Percentiles rank a stretch among this genome's conserved stretches.
phyloP scores from a whole-genome alignment of 2,329 filamentous ascomycete genomes.

The Hypoxylon sp. region DNA sequence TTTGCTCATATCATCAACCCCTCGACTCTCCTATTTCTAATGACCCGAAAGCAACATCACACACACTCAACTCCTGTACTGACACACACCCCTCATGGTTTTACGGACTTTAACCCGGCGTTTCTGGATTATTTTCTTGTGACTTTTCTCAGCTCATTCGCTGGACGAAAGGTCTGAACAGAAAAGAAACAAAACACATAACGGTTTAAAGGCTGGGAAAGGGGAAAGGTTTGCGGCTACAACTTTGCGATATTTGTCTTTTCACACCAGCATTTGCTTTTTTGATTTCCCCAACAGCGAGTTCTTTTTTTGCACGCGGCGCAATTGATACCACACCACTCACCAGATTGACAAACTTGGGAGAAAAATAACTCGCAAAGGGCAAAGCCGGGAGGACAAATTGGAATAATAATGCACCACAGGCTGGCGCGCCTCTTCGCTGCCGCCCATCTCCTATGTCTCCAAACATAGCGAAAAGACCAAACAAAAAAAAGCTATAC shows the following conservation, averaged over 20 bases:
- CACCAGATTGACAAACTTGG: constrained; percentile 47
- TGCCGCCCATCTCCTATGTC: constrained; percentile 54
- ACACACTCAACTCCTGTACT: constrained; percentile 47
- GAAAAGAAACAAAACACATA: constrained; percentile 40
- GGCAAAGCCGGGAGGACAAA: constrained; percentile 48
- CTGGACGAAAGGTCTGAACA: constrained; percentile 34
- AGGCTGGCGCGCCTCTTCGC: constrained; percentile 55
- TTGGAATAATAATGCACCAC: constrained; percentile 50
- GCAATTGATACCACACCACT: constrained; percentile 34
- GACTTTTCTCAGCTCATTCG: constrained; percentile 39
- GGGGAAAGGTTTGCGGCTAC: constrained; percentile 47
- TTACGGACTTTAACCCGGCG: constrained; percentile 26
- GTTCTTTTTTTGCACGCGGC: constrained; percentile 28
- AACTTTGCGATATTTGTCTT: constrained; percentile 24
- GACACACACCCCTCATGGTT: constrained; percentile 33
- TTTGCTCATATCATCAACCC: constrained; percentile 51
- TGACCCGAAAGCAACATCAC: constrained; percentile 45
- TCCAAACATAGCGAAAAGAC: constrained; percentile 36
- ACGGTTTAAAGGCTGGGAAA: constrained; percentile 35
- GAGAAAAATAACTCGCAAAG: constrained; percentile 35
- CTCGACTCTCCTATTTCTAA: constrained; percentile 52
- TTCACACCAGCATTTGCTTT: constrained; percentile 50
- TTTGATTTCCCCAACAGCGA: constrained; percentile 43
- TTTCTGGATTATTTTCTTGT: constrained; percentile 45
- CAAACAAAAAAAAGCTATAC: constrained; percentile 19